Evolutionary conservation across 2,329 filamentous ascomycete genomes (phyloP).

Genomic region (Nemania sp.): DNA sequence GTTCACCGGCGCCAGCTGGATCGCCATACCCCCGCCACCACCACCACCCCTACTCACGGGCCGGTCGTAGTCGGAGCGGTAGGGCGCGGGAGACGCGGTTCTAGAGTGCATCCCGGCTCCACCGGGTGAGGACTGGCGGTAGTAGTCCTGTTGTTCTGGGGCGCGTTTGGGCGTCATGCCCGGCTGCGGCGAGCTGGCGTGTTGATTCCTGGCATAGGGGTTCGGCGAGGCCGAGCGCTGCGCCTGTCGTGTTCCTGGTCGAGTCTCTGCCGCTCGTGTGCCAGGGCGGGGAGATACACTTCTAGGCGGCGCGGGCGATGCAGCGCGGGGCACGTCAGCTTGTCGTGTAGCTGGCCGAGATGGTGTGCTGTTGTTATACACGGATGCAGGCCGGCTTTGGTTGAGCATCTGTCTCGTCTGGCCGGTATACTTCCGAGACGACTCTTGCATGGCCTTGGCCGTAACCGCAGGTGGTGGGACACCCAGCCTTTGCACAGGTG

Average conservation of each 20-base stretch:
- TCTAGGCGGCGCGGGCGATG: constrained; percentile 71
- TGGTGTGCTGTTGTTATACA: constrained; percentile 43
- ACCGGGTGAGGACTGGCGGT: constrained; percentile 56
- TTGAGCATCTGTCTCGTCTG: constrained; percentile 82
- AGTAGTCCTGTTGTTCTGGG: constrained; percentile 54
- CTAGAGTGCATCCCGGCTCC: constrained; percentile 47
- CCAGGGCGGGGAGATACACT: constrained; percentile 65
- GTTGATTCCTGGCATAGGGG: constrained; percentile 30
- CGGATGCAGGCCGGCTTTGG: constrained; percentile 43
- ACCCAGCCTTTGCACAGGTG: constrained; percentile 75
- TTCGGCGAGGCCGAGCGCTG: constrained; percentile 35
- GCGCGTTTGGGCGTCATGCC: constrained; percentile 48
- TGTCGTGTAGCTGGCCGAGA: constrained; percentile 64
- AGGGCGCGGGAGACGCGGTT: constrained; percentile 53
- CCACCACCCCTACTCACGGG: constrained; percentile 53
- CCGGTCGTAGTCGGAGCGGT: constrained; percentile 50
- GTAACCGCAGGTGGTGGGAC: constrained; percentile 92
- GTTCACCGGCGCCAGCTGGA: constrained; percentile 65
- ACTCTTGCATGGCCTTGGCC: constrained; percentile 92
- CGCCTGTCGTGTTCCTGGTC: constrained; percentile 46
- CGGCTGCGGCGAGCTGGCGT: constrained; percentile 43
- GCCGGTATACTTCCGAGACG: constrained; percentile 82
- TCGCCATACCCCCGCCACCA: constrained; percentile 61
- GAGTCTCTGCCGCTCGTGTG: constrained; percentile 45
- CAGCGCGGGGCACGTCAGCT: constrained; percentile 59